phyloP scores from a whole-genome alignment of 768 basidiomycete species.

The Lactarius trivialis region DNA sequence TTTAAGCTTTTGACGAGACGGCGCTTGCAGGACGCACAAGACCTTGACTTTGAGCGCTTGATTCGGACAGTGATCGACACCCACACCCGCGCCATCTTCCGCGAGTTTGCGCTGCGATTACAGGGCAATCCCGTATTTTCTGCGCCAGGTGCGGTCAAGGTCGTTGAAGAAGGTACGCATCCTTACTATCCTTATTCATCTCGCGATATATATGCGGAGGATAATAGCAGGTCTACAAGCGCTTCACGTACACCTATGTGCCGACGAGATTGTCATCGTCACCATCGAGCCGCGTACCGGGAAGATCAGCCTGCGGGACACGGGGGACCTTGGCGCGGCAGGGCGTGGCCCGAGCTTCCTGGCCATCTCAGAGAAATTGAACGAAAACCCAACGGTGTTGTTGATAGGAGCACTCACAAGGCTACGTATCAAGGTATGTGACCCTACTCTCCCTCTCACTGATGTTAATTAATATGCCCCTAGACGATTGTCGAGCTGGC shows the following conservation, averaged over 20 bases:
- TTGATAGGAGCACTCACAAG: conserved; percentile 48
- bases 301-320: conserved; percentile 69
- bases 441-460: background rate
- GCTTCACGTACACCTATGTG: conserved; percentile 64
- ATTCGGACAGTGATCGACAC: conserved; percentile 54
- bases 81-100: conserved; percentile 61
- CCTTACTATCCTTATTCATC: background rate
- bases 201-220: background rate
- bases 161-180: conserved; percentile 49
- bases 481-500: conserved; percentile 79
- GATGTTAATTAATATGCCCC: background rate
- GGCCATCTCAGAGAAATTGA: conserved; percentile 52
- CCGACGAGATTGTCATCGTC: conserved; percentile 68
- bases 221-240: conserved; percentile 46
- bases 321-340: conserved; percentile 71
- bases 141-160: conserved; percentile 48
- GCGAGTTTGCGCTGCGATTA: conserved; percentile 48
- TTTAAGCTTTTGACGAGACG: background rate
- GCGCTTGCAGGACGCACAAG: conserved; percentile 46
- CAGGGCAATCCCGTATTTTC: conserved; percentile 56
- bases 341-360: conserved; percentile 64
- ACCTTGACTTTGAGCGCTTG: conserved; percentile 70
- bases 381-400: conserved; percentile 59
- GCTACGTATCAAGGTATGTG: conserved; percentile 57
- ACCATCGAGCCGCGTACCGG: conserved; percentile 79